Conservation (phyloP, 2,329 filamentous ascomycete species). For the Fusarium clavum region DNA sequence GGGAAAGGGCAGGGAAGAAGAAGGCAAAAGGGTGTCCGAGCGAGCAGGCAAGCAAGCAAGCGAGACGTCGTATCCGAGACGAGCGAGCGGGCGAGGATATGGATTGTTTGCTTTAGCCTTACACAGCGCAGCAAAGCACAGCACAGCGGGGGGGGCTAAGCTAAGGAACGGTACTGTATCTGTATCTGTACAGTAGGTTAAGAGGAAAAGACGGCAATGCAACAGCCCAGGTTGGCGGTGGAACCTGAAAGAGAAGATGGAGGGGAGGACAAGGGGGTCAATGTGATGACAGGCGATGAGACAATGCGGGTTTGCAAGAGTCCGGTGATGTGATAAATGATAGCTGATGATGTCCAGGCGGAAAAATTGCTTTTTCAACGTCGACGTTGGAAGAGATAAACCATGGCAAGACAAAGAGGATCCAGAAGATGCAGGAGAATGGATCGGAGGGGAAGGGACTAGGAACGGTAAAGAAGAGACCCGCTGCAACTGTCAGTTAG, state of each 20-base stretch:
- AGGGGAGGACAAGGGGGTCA: conserved; percentile 45
- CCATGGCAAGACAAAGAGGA: conserved; percentile 7
- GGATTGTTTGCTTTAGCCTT: conserved; percentile 47
- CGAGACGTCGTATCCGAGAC: conserved; percentile 29
- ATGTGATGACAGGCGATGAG: conserved; percentile 39
- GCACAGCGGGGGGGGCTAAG: conserved; percentile 27
- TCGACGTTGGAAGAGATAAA: conserved; percentile 9
- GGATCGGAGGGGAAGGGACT: conserved; percentile 1
- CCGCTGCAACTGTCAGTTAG: conserved; percentile 35
- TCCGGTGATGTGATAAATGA: conserved; percentile 13
- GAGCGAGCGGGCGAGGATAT: conserved; percentile 25
- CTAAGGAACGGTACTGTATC: conserved; percentile 3
- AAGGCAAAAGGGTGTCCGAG: conserved; percentile 13
- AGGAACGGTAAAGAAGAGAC: conserved; percentile 6
- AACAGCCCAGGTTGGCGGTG: conserved; percentile 39
- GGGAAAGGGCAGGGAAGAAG: conserved; percentile 13
- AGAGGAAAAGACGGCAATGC: conserved; percentile 36
- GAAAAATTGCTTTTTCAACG: conserved; percentile 33
- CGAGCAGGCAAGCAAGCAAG: not conserved
- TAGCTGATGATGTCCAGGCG: not conserved
- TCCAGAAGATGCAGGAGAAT: conserved; percentile 22
- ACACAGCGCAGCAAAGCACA: conserved; percentile 30
- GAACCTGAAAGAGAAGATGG: conserved; percentile 40
- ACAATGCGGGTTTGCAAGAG: conserved; percentile 35
- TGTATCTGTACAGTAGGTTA: not conserved